These are phyloP conservation scores for Blastomyces percursus DNA, from an alignment of 2,329 filamentous ascomycete genomes.

Conservation along the genomic window DNA sequence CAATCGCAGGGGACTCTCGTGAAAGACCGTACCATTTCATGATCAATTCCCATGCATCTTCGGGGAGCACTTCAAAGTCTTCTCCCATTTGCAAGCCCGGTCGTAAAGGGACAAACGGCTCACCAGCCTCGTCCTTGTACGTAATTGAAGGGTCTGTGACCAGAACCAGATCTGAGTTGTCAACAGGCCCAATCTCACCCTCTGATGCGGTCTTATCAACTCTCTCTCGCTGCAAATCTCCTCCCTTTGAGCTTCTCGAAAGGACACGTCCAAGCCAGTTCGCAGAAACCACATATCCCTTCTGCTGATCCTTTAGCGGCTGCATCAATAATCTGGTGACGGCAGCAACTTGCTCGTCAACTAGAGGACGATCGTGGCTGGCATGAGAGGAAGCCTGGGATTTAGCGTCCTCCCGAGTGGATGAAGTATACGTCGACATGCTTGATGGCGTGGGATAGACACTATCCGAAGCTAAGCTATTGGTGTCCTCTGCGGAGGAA, in stretches of 20 bases:
- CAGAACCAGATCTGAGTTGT: slow-evolving; percentile 73
- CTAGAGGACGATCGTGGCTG: slow-evolving; percentile 28
- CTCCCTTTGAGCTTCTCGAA: slow-evolving; percentile 49
- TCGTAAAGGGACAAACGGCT: slow-evolving; percentile 60
- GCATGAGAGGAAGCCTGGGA: slow-evolving; percentile 14
- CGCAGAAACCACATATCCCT: slow-evolving; percentile 66
- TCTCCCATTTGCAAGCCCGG: slow-evolving; percentile 53
- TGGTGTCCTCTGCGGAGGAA: slow-evolving; percentile 21
- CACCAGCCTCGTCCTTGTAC: slow-evolving; percentile 37
- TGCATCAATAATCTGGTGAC: slow-evolving; percentile 51
- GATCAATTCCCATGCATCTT: slow-evolving; percentile 71
- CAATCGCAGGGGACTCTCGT: slow-evolving; percentile 58
- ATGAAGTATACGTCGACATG: slow-evolving; percentile 27
- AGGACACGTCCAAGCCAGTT: slow-evolving; percentile 68
- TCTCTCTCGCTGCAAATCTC: slow-evolving; percentile 41
- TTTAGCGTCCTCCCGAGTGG: slow-evolving; percentile 21
- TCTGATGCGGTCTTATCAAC: slow-evolving; percentile 49
- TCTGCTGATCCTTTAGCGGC: slow-evolving; percentile 57
- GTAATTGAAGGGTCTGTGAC: slow-evolving; percentile 37
- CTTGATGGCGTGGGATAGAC: slow-evolving; percentile 31
- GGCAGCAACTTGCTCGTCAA: slow-evolving; percentile 62
- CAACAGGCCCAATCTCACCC: slow-evolving; percentile 63
- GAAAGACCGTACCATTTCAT: slow-evolving; percentile 71
- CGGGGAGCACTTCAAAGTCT: slow-evolving; percentile 66
- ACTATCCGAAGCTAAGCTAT: slow-evolving; percentile 24